These are phyloP conservation scores for Pseudogymnoascus sp. DNA, from an alignment of 2,329 filamentous ascomycete genomes.

Conservation along the genomic window DNA sequence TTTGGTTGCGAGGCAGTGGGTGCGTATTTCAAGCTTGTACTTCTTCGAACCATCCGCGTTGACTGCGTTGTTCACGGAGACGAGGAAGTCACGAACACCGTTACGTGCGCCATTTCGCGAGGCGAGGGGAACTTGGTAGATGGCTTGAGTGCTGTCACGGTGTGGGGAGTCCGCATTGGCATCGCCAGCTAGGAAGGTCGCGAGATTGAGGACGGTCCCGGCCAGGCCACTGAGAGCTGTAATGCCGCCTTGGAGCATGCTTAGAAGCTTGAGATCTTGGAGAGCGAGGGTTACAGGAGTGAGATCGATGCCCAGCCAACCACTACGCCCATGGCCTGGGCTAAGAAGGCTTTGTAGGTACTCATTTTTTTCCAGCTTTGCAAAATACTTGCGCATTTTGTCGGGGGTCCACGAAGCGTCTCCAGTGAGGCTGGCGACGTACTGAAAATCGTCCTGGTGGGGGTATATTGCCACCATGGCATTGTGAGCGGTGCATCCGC, in stretches of 20 bases:
- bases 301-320: conserved; percentile 25
- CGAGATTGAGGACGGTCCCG: conserved; percentile 12
- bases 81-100: conserved; percentile 21
- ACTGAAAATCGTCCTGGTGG: conserved; percentile 20
- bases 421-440: conserved; percentile 20
- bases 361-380: conserved; percentile 13
- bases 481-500: conserved; percentile 26
- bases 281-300: conserved; percentile 12
- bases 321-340: conserved; percentile 21
- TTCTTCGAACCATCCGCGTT: conserved; percentile 18
- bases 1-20: conserved; percentile 32
- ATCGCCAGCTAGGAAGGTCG: conserved; percentile 18
- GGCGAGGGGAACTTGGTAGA: conserved; percentile 24
- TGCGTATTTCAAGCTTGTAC: conserved; percentile 18
- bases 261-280: conserved; percentile 13
- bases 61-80: conserved; percentile 20
- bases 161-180: conserved; percentile 20
- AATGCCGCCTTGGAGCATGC: conserved; percentile 18
- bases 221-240: background rate
- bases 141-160: conserved; percentile 19
- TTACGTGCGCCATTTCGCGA: conserved; percentile 17
- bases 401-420: conserved; percentile 21
- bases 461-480: conserved; percentile 21
- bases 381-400: conserved; percentile 22
- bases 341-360: conserved; percentile 13